These are phyloP conservation scores for Phytophthora vignae DNA, from an alignment of 352 stramenopile species.

Conservation along the genomic window DNA sequence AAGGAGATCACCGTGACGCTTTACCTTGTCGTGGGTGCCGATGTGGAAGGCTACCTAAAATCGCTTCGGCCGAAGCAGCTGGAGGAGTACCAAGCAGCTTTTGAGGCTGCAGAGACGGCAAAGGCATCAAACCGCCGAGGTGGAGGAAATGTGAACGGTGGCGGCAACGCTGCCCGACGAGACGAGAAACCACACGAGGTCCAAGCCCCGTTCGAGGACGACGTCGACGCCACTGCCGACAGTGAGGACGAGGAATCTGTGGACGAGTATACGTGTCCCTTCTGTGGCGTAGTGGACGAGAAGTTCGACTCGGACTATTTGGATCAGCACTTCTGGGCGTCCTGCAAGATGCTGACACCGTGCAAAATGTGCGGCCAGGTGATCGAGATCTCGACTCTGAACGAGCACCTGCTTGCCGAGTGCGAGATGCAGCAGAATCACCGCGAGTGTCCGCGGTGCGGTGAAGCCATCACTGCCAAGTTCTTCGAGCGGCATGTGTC, in stretches of 20 bases:
- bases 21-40: slow-evolving; percentile 61
- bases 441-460: slow-evolving; percentile 78
- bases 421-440: slow-evolving; percentile 90
- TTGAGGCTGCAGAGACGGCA: slow-evolving; percentile 68
- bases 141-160: neutral
- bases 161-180: slow-evolving; percentile 16
- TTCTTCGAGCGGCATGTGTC: slow-evolving; percentile 87
- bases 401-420: slow-evolving; percentile 91
- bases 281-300: slow-evolving; percentile 89
- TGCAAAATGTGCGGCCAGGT: slow-evolving; percentile 94
- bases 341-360: slow-evolving; percentile 92
- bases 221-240: slow-evolving; percentile 47
- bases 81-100: slow-evolving; percentile 92
- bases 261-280: slow-evolving; percentile 92
- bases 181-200: slow-evolving; percentile 19
- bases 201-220: slow-evolving; percentile 39
- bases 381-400: slow-evolving; percentile 91
- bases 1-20: slow-evolving; percentile 89
- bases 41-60: slow-evolving; percentile 85
- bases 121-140: slow-evolving; percentile 37
- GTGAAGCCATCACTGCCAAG: slow-evolving; percentile 86
- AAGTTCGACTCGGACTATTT: slow-evolving; percentile 90
- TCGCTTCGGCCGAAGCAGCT: slow-evolving; percentile 89
- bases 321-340: slow-evolving; percentile 94
- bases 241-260: slow-evolving; percentile 81